Base-by-base conservation (phyloP, 2,329 filamentous ascomycete species). In the Aspergillus pseudotamarii region DNA sequence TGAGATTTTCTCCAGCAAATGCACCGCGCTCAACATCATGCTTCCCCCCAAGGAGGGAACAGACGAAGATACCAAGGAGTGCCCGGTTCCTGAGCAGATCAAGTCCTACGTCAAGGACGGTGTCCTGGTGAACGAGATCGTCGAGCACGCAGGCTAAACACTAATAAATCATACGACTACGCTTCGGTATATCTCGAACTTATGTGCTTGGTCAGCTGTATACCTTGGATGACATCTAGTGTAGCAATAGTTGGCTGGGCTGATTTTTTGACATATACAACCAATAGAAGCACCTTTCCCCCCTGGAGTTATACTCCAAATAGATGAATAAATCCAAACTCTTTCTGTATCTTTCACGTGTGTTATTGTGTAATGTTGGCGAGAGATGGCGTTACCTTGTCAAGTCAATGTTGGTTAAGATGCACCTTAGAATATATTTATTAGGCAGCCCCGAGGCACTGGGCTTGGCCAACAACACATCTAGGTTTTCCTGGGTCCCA, bases 1-100 rank as follows among this genome's bases (percentile, higher is more conserved):
- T 1, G 92, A 96, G 76, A 84, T 98, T 56, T 96, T 94, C 78
- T 91, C 91, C 38, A 96, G 91, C 84, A 98, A 97, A 82, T 94
- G 89, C 66, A 88, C 89, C 4, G 88, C 90, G 57, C 85, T 99
- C 71, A 99, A 99, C 79, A 85, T 99, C 69, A 93, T 96, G 70
- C 82, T 98, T 57, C 88, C 87, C 14, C 88, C 93, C 3, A 80
- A 84, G 23, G 88, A 88, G 9, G 84, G 83, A 32, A 88, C 79
- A 2, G 88, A 90, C 34, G 92, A 89, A 16, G 95, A 99, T 74
- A 96, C 92, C 76, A 90, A 89, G 77, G 95, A 99, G 80, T 86
- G 92, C 59, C 89, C 95, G 0, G 79, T 98, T 64, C 95, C 95
- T 0, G 92, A 94, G 73, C 95, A 99, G 83, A 91, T 97, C 73